Conservation (phyloP, 768 basidiomycete genomes). For the Vishniacozyma victoriae region DNA sequence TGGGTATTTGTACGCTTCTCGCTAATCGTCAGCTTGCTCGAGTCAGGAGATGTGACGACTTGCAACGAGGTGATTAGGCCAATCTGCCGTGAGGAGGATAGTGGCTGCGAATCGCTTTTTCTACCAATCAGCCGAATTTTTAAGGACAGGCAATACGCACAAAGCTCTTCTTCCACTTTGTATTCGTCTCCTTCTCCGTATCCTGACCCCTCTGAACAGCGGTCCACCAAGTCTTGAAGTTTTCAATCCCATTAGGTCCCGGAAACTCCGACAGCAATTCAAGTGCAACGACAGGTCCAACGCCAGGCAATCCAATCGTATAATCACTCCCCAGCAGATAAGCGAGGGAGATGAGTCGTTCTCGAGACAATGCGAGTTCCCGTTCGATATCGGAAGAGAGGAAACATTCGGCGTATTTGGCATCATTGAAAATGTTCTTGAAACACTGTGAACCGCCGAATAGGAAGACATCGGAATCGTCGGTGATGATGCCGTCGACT, state of each 20-base stretch:
- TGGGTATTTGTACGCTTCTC: conserved; percentile 89
- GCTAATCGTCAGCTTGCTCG: conserved; percentile 49
- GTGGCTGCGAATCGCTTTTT: conserved; percentile 77
- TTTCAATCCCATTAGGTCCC: conserved; percentile 71
- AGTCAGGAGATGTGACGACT: conserved; percentile 27
- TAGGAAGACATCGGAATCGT: conserved; percentile 97
- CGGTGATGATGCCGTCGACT: conserved; percentile 96
- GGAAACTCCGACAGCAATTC: conserved; percentile 91
- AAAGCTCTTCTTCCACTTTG: conserved; percentile 76
- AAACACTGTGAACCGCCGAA: conserved; percentile 93
- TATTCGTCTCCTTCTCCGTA: conserved; percentile 61
- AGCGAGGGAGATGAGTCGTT: conserved; percentile 78
- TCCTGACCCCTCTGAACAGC: conserved; percentile 89
- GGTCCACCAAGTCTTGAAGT: conserved; percentile 91
- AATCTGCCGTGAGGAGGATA: conserved; percentile 71
- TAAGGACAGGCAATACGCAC: conserved; percentile 55
- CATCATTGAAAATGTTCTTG: conserved; percentile 99
- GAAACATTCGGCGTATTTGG: conserved; percentile 97
- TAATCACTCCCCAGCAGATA: conserved; percentile 97
- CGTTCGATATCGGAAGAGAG: conserved; percentile 71
- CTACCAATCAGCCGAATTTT: conserved; percentile 48
- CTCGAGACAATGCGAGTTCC: conserved; percentile 80
- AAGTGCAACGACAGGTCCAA: conserved; percentile 95
- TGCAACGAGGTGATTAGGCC: conserved; percentile 90
- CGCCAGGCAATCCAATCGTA: conserved; percentile 80